Evolutionary conservation across 805 yeast genomes (phyloP).

Genomic region (Millerago galiae): DNA sequence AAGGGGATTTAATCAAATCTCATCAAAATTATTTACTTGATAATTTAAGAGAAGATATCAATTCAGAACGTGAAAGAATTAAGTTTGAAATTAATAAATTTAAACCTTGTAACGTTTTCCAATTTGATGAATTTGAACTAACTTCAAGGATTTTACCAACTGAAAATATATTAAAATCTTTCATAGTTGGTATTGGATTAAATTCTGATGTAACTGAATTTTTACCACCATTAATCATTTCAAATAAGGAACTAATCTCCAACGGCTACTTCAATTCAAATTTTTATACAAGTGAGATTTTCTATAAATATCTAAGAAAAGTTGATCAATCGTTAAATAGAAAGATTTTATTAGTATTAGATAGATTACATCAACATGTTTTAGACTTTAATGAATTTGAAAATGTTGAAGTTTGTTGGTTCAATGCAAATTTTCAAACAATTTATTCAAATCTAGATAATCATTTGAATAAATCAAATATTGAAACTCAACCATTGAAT

Average conservation of each 20-base stretch:
- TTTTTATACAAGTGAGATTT: conserved; percentile 17
- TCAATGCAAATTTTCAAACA: conserved; percentile 9
- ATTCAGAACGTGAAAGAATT: conserved; percentile 17
- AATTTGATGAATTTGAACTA: conserved; percentile 30
- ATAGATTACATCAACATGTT: conserved; percentile 30
- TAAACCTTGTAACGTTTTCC: conserved; percentile 26
- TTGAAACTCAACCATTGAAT: conserved; percentile 27
- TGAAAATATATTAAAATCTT: conserved; percentile 9
- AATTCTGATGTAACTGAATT: conserved; percentile 18
- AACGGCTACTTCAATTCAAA: conserved; percentile 13
- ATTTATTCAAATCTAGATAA: conserved; percentile 12
- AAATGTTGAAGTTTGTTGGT: conserved; percentile 27
- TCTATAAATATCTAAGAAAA: conserved; percentile 14
- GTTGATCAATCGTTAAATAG: conserved; percentile 11
- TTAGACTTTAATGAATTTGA: conserved; percentile 25
- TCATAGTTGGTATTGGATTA: conserved; percentile 15
- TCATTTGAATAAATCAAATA: conserved; percentile 4
- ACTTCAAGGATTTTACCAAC: conserved; percentile 17
- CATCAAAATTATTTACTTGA: conserved; percentile 16
- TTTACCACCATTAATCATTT: conserved; percentile 14
- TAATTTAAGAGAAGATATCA: background rate
- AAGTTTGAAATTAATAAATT: conserved; percentile 12
- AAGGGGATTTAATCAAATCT: conserved; percentile 22
- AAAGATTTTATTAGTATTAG: conserved; percentile 26
- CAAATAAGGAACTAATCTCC: background rate